These are phyloP conservation scores for Pelagophyceae sp. DNA, from an alignment of 352 stramenopile genomes.

Conservation along the genomic window DNA sequence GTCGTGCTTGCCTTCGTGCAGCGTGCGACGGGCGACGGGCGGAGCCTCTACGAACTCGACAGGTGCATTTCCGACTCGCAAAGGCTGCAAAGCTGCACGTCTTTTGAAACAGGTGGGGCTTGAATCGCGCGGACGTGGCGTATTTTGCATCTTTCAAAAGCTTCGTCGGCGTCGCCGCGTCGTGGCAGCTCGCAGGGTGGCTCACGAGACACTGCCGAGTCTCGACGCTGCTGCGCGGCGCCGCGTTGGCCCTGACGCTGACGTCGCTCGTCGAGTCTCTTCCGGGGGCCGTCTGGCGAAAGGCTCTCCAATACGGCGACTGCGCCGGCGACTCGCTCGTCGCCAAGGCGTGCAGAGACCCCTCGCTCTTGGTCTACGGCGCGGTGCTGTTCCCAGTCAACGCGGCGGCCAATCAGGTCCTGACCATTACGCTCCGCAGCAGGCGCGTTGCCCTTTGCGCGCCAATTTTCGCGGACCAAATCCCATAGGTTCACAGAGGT, in stretches of 20 bases:
- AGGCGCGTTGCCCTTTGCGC: background rate
- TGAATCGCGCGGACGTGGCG: background rate
- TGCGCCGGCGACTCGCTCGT: background rate
- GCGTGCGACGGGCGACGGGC: background rate
- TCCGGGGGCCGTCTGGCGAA: background rate
- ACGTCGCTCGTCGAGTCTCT: background rate
- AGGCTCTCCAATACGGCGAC: background rate
- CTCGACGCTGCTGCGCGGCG: background rate
- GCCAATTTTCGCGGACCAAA: background rate
- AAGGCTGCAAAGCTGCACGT: no score
- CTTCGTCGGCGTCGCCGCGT: background rate
- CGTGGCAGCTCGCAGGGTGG: background rate
- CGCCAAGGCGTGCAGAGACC: background rate
- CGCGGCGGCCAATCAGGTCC: background rate
- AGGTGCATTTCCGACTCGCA: no score
- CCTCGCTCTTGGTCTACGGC: constrained; percentile 9
- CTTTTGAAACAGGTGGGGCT: no score
- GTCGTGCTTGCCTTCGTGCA: background rate
- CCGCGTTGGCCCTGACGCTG: background rate
- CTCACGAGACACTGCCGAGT: background rate
- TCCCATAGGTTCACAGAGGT: constrained; percentile 19
- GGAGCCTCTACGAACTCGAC: constrained; percentile 9
- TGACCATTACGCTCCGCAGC: background rate
- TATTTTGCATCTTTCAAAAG: background rate
- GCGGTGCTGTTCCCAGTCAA: background rate